phyloP scores from a whole-genome alignment of 164 flowering plant genomes.

The Berberis thunbergii region DNA sequence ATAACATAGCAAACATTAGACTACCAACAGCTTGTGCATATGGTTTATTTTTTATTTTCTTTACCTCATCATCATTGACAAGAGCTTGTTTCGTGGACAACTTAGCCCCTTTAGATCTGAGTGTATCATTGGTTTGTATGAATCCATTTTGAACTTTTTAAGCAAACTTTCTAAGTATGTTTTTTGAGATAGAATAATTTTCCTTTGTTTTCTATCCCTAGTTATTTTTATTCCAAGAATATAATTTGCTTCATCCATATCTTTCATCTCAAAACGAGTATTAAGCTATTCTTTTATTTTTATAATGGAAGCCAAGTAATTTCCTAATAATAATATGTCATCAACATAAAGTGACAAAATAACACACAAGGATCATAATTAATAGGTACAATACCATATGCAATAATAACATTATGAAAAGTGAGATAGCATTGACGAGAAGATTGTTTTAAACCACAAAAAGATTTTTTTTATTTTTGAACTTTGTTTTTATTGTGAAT shows the following conservation, averaged over 20 bases:
- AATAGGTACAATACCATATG: neutral
- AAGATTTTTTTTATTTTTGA: neutral
- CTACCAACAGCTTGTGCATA: slow-evolving; percentile 2
- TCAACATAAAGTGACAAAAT: slow-evolving; percentile 1
- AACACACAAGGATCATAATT: neutral
- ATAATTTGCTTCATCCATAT: slow-evolving; percentile 1
- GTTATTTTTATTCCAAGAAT: slow-evolving; percentile 4
- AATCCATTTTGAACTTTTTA: neutral
- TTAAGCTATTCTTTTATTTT: neutral
- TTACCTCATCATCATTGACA: neutral
- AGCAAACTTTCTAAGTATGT: neutral
- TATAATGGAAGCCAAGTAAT: neutral
- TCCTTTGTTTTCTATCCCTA: neutral
- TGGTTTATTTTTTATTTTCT: neutral
- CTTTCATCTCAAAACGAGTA: neutral
- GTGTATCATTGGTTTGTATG: neutral
- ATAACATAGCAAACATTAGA: neutral
- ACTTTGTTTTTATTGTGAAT: neutral
- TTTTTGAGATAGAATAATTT: neutral
- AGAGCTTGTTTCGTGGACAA: neutral
- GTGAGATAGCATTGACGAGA: neutral
- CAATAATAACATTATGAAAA: neutral
- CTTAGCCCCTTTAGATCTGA: neutral
- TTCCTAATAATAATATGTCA: neutral
- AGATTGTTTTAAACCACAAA: neutral